A percentile compares a stretch with the other conserved stretches of the same genome.
These are phyloP conservation scores for Vaccinium darrowii DNA, from an alignment of 148 eudicot species.

Conservation along the genomic window DNA sequence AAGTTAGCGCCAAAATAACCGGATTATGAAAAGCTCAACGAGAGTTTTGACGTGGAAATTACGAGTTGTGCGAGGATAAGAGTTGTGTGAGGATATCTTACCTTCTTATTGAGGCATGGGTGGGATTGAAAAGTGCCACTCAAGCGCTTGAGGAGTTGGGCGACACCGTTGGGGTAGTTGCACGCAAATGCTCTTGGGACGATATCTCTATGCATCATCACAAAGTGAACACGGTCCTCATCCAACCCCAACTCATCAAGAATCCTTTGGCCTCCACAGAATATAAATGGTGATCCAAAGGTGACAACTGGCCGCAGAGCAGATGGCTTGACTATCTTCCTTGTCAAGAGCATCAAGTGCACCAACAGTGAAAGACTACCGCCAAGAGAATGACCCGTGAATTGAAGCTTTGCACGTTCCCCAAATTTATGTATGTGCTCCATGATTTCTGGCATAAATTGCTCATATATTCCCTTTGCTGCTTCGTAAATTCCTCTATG, in stretches of 20 bases:
- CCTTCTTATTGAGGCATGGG: conserved; percentile 74
- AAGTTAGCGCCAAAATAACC: neutral
- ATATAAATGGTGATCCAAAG: conserved; percentile 80
- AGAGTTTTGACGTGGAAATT: neutral
- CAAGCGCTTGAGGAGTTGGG: conserved; percentile 61
- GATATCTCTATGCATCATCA: conserved; percentile 88
- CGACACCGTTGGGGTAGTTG: conserved; percentile 70
- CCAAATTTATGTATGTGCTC: conserved; percentile 50
- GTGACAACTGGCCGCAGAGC: conserved; percentile 66
- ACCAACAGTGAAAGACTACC: conserved; percentile 81
- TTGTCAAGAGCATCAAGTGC: conserved; percentile 65
- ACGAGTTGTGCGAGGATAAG: conserved; percentile 3
- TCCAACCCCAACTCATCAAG: conserved; percentile 52
- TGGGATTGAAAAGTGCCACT: conserved; percentile 63
- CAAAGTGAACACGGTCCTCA: conserved; percentile 59
- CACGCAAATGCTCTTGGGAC: conserved; percentile 91
- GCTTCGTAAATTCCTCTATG: conserved; percentile 96
- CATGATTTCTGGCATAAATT: conserved; percentile 69
- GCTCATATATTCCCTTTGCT: conserved; percentile 80
- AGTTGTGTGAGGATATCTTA: conserved; percentile 27
- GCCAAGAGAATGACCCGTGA: conserved; percentile 88
- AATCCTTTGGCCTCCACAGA: conserved; percentile 70
- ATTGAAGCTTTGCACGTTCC: conserved; percentile 62
- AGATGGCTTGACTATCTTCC: conserved; percentile 44
- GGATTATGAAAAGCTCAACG: neutral